Percentiles rank a stretch among this genome's conserved stretches.
Conservation (phyloP, 805 yeast species). For the Saturnispora diversa region DNA sequence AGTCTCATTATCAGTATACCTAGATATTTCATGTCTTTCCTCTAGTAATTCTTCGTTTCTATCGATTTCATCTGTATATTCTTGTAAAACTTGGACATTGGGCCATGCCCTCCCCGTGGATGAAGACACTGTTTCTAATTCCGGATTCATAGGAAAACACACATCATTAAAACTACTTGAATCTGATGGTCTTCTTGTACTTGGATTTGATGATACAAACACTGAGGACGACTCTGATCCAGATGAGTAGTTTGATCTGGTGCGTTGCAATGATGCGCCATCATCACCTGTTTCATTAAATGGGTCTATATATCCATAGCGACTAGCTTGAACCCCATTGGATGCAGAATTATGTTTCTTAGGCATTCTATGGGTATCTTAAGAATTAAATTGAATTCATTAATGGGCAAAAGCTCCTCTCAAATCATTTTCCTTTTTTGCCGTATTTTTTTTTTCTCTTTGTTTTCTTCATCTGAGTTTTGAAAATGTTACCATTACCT, state of each 20-base stretch:
- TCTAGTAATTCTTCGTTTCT: conserved; percentile 21
- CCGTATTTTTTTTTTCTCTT: too few relatives aligned
- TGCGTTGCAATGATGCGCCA: conserved; percentile 1
- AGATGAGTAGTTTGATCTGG: conserved; percentile 3
- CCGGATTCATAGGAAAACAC: conserved; percentile 71
- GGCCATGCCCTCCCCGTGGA: conserved; percentile 59
- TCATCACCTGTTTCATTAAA: conserved; percentile 3
- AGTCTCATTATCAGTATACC: conserved; percentile 7
- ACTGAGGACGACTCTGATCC: conserved; percentile 19
- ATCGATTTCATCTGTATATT: conserved; percentile 66
- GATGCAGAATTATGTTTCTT: conserved; percentile 2
- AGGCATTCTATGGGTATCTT: not conserved
- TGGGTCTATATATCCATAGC: conserved; percentile 9
- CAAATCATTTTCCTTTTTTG: too few relatives aligned
- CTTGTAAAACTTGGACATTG: conserved; percentile 65
- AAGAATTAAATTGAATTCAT: not conserved
- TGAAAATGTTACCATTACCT: too few relatives aligned
- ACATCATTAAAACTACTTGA: conserved; percentile 85
- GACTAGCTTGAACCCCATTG: not conserved
- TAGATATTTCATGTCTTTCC: conserved; percentile 4
- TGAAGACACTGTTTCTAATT: conserved; percentile 25
- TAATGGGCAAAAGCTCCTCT: not conserved
- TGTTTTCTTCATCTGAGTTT: too few relatives aligned
- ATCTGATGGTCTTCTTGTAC: conserved; percentile 51
- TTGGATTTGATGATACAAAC: conserved; percentile 47